phyloP scores from a whole-genome alignment of 495 filamentous ascomycete genomes.

The Xylaria scruposa region DNA sequence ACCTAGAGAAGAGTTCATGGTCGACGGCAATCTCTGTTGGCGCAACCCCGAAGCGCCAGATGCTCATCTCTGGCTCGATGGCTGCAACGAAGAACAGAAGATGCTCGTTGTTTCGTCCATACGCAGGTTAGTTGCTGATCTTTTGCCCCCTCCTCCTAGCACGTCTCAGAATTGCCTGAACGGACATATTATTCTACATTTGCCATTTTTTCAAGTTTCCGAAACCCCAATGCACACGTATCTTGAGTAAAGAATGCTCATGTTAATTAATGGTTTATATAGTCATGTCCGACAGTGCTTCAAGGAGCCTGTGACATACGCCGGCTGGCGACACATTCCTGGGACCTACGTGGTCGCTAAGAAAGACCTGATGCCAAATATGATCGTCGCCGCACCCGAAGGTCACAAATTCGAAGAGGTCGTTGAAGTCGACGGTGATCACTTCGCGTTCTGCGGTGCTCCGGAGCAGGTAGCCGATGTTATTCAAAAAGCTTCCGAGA shows the following conservation, averaged over 20 bases:
- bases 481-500: slow-evolving; percentile 14
- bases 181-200: neutral
- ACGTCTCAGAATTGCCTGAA: neutral
- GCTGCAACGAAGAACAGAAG: slow-evolving; percentile 22
- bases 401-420: slow-evolving; percentile 23
- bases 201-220: neutral
- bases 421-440: slow-evolving; percentile 19
- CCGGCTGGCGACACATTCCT: slow-evolving; percentile 17
- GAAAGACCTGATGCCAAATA: slow-evolving; percentile 22
- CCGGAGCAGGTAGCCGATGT: slow-evolving; percentile 14
- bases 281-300: slow-evolving; percentile 22
- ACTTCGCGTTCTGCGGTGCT: slow-evolving; percentile 19
- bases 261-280: no score
- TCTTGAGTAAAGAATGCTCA: neutral
- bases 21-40: slow-evolving; percentile 19
- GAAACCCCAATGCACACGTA: no score
- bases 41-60: neutral
- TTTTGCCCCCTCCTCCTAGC: no score
- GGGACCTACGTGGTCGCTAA: slow-evolving; percentile 15
- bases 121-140: neutral
- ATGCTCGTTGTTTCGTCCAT: neutral
- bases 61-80: neutral
- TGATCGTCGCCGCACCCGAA: slow-evolving; percentile 19
- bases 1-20: neutral
- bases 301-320: slow-evolving; percentile 9